A percentile compares a stretch with the other conserved stretches of the same genome.
Evolutionary conservation across 495 filamentous ascomycete species (phyloP).

Genomic region (Penicillium alfredii): DNA sequence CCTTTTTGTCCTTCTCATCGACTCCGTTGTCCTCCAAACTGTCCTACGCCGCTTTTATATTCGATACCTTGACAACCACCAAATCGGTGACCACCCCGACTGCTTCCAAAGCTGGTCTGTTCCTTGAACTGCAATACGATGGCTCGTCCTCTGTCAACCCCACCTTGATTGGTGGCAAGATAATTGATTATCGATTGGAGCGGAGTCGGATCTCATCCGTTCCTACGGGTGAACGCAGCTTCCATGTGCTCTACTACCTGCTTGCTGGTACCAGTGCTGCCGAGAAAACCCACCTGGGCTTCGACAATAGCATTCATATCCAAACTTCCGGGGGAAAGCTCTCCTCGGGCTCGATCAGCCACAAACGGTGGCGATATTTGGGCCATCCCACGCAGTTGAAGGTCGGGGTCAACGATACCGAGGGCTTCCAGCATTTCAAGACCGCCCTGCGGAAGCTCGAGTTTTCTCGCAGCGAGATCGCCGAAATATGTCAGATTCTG

Average conservation of each 20-base stretch:
- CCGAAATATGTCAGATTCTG: constrained; percentile 90
- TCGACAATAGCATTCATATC: constrained; percentile 53
- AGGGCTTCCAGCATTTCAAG: constrained; percentile 97
- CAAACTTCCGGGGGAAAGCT: constrained; percentile 40
- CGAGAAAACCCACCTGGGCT: constrained; percentile 83
- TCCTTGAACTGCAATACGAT: constrained; percentile 94
- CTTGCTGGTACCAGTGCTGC: constrained; percentile 84
- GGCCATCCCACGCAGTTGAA: constrained; percentile 95
- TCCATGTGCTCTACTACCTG: constrained; percentile 93
- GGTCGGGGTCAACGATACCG: constrained; percentile 90
- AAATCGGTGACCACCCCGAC: constrained; percentile 93
- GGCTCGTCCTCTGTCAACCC: constrained; percentile 74
- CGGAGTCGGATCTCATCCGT: constrained; percentile 83
- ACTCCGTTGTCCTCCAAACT: constrained; percentile 90
- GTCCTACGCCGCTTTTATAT: constrained; percentile 87
- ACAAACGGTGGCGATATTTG: constrained; percentile 89
- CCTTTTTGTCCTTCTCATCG: constrained; percentile 78
- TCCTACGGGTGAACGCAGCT: constrained; percentile 91
- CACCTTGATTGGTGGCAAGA: constrained; percentile 83
- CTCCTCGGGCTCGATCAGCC: constrained; percentile 45
- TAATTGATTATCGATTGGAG: constrained; percentile 89
- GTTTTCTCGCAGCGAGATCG: constrained; percentile 88
- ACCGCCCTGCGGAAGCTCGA: constrained; percentile 89
- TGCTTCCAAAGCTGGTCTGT: constrained; percentile 90
- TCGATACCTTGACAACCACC: constrained; percentile 95